Evolutionary conservation across 2,329 filamentous ascomycete species (phyloP).

Genomic region (Pyrenochaeta sp.): DNA sequence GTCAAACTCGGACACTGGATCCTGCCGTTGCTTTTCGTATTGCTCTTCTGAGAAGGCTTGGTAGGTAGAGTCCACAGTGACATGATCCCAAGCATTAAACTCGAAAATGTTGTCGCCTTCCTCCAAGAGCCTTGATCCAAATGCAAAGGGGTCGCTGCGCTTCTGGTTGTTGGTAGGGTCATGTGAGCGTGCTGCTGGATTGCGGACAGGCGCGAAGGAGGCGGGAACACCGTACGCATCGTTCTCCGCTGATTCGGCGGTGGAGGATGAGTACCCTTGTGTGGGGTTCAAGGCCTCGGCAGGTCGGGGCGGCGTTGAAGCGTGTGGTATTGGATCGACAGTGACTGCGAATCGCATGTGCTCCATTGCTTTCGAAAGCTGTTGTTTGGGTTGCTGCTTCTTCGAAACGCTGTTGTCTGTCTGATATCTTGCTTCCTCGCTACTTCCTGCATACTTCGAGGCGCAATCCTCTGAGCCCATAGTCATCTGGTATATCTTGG

Average conservation of each 20-base stretch:
- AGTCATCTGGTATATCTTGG: slow-evolving; percentile 23
- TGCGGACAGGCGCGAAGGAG: slow-evolving; percentile 55
- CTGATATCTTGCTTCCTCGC: slow-evolving; percentile 32
- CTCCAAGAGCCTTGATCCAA: slow-evolving; percentile 86
- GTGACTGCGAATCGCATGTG: slow-evolving; percentile 61
- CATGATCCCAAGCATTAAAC: slow-evolving; percentile 99
- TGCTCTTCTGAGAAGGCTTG: slow-evolving; percentile 85
- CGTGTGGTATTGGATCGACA: slow-evolving; percentile 43
- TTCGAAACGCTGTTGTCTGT: slow-evolving; percentile 43
- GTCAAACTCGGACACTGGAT: slow-evolving; percentile 92
- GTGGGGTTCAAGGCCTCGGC: not conserved
- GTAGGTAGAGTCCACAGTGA: slow-evolving; percentile 90
- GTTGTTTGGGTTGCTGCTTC: slow-evolving; percentile 50
- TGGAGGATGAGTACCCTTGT: not conserved
- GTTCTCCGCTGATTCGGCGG: slow-evolving; percentile 31
- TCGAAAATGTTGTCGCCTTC: slow-evolving; percentile 91
- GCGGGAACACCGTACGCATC: slow-evolving; percentile 62
- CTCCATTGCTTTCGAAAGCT: slow-evolving; percentile 62
- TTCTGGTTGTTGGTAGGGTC: slow-evolving; percentile 80
- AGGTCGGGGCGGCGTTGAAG: slow-evolving; percentile 21
- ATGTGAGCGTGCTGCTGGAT: slow-evolving; percentile 69
- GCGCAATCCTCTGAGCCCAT: slow-evolving; percentile 16
- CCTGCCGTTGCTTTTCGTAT: slow-evolving; percentile 81
- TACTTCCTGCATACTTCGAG: slow-evolving; percentile 4
- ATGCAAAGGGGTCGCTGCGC: slow-evolving; percentile 91